Evolutionary conservation across 2,329 filamentous ascomycete species (phyloP), one percentile per base, ranked within the genome.

Genomic region (Teratosphaeria zuluensis): DNA sequence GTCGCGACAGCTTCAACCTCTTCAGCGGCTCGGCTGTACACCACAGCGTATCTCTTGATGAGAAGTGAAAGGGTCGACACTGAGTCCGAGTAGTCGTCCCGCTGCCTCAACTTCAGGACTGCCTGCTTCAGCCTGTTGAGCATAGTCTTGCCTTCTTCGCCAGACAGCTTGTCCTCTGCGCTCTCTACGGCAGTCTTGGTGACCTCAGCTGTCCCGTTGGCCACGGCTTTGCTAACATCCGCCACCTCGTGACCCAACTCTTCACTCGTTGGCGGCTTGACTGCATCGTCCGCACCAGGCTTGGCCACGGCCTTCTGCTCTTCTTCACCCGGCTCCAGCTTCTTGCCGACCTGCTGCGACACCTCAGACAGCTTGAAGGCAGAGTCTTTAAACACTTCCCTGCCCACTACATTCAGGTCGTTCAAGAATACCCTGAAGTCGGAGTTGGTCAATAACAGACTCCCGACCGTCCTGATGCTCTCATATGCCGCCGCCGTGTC

Each of bases 371-470:
- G 72, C 0, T 88, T 87, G 61, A 90, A 86, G 0, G 91, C 90
- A 2, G 91, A 91, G 66, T 96, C 92, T 56, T 85, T 85, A 70
- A 96, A 91, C 0, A 97, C 86, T 69, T 96, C 88, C 51, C 88
- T 85, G 12, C 87, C 88, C 53, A 96, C 82, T 0, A 86, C 85
- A 53, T 85, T 85, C 48, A 96, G 75, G 67, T 97, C 92, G 11
- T 86, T 84, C 52, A 96, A 77, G 66, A 97, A 91, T 6, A 92
- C 79, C 46, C 92, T 86, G 72, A 97, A 96, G 68, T 96, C 91
- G 0, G 88, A 85, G 70, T 97, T 97, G 14, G 89, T 90, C 51
- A 97, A 77, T 0, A 96, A 81, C n/a, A 97, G 78, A 2, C 87
- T 88, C 32, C 88, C 87, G 0, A 97, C 84, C 0, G 91, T 96